A percentile compares a stretch with the other conserved stretches of the same genome.
Conservation (phyloP, 2,329 filamentous ascomycete species). For the Cercospora sesami region DNA sequence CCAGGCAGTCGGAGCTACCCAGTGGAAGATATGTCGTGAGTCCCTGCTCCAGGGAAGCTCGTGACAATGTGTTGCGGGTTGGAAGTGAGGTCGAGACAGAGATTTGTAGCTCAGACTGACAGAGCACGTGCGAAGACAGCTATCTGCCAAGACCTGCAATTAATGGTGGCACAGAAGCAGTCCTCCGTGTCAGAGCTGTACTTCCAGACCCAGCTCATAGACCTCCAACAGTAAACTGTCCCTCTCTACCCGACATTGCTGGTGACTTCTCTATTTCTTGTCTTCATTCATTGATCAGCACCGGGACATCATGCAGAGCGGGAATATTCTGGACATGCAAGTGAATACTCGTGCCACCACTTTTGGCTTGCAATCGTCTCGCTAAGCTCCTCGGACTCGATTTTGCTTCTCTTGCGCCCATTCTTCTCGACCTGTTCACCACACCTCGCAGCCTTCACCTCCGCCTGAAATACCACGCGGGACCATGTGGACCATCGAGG, state of each 20-base stretch:
- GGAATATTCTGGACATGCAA: neutral
- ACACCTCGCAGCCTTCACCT: constrained; percentile 13
- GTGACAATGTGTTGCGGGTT: neutral
- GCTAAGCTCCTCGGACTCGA: constrained; percentile 3
- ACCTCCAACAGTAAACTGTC: neutral
- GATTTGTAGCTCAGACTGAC: neutral
- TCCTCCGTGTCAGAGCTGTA: neutral
- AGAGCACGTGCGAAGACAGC: neutral
- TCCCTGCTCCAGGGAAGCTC: neutral
- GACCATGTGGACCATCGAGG: constrained; percentile 34
- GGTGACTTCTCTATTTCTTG: neutral
- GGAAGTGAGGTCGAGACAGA: constrained; percentile 2
- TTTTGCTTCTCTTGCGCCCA: constrained; percentile 15
- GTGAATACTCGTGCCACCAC: neutral
- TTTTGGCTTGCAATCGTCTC: constrained; percentile 3
- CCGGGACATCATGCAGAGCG: no score
- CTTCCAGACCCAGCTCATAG: neutral
- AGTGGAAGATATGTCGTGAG: neutral
- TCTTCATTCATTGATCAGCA: neutral
- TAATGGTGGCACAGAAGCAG: constrained; percentile 9
- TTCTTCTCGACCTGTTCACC: constrained; percentile 5
- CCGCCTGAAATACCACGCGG: constrained; percentile 1
- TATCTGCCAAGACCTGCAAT: constrained; percentile 2
- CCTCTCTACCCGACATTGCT: neutral
- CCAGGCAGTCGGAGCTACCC: neutral